phyloP scores from a whole-genome alignment of 257 asterid species.

The Penstemon davidsonii region DNA sequence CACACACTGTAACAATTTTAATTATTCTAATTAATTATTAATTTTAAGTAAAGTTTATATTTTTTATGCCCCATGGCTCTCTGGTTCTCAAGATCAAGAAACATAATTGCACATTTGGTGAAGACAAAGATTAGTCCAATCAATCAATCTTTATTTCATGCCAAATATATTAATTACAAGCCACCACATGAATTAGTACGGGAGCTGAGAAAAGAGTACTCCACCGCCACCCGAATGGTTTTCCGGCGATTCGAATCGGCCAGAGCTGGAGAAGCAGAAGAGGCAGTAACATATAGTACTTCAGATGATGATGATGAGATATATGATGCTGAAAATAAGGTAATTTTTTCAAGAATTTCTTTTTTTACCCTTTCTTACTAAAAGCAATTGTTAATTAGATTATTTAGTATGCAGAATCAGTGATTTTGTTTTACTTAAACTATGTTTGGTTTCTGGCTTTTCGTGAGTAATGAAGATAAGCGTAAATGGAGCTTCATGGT shows the following conservation, averaged over 20 bases:
- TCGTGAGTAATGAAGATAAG: too few species aligned
- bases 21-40: neutral
- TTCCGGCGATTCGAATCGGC: constrained; percentile 52
- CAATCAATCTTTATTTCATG: constrained; percentile 18
- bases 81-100: constrained; percentile 54
- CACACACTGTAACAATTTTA: neutral
- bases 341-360: constrained; percentile 1
- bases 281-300: constrained; percentile 34
- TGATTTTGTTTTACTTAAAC: too few species aligned
- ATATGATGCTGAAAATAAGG: constrained; percentile 50
- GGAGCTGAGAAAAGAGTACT: neutral
- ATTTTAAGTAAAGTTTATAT: neutral
- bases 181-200: constrained; percentile 22
- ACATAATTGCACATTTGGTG: constrained; percentile 33
- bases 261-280: constrained; percentile 52
- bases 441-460: too few species aligned
- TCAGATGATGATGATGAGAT: constrained; percentile 46
- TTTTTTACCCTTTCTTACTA: neutral
- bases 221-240: constrained; percentile 16
- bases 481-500: too few species aligned
- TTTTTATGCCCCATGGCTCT: constrained; percentile 37
- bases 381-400: too few species aligned
- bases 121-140: constrained; percentile 26
- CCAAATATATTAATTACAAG: constrained; percentile 14
- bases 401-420: too few species aligned